These are phyloP conservation scores for Aureococcus anophagefferens DNA, from an alignment of 108 stramenopile species.

Conservation along the genomic window DNA sequence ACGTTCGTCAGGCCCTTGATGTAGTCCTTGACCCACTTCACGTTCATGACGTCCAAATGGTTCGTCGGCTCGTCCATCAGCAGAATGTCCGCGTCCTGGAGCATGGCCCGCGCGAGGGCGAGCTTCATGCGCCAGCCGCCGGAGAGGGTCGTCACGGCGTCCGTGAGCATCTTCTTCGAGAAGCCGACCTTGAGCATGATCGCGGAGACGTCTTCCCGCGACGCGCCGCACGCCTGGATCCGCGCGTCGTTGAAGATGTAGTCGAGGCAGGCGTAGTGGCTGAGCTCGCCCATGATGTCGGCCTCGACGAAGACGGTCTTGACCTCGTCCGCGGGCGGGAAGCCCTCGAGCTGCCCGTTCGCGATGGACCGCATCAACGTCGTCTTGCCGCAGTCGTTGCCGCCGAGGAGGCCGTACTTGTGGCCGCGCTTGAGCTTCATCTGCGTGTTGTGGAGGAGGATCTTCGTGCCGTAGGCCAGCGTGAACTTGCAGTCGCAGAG, in stretches of 20 bases:
- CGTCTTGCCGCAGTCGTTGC: slow-evolving; percentile 97
- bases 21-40: slow-evolving; percentile 99
- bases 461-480: slow-evolving; percentile 98
- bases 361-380: slow-evolving; percentile 98
- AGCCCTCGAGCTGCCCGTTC: slow-evolving; percentile 98
- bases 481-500: slow-evolving; percentile 99
- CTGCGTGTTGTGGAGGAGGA: slow-evolving; percentile 97
- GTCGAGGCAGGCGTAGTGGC: slow-evolving; percentile 90
- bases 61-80: slow-evolving; percentile 98
- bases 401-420: slow-evolving; percentile 93
- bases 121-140: slow-evolving; percentile 99
- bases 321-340: slow-evolving; percentile 86
- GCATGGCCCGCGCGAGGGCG: slow-evolving; percentile 94
- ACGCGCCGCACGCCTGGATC: not conserved
- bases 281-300: slow-evolving; percentile 96
- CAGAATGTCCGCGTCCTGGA: slow-evolving; percentile 96
- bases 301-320: slow-evolving; percentile 98
- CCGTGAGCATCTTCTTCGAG: slow-evolving; percentile 48
- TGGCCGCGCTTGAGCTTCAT: slow-evolving; percentile 93
- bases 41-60: slow-evolving; percentile 98
- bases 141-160: slow-evolving; percentile 90
- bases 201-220: slow-evolving; percentile 60
- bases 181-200: slow-evolving; percentile 92
- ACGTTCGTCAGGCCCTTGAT: slow-evolving; percentile 84
- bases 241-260: slow-evolving; percentile 75